phyloP scores from a whole-genome alignment of 768 basidiomycete genomes.

The Leucogyrophana mollusca region DNA sequence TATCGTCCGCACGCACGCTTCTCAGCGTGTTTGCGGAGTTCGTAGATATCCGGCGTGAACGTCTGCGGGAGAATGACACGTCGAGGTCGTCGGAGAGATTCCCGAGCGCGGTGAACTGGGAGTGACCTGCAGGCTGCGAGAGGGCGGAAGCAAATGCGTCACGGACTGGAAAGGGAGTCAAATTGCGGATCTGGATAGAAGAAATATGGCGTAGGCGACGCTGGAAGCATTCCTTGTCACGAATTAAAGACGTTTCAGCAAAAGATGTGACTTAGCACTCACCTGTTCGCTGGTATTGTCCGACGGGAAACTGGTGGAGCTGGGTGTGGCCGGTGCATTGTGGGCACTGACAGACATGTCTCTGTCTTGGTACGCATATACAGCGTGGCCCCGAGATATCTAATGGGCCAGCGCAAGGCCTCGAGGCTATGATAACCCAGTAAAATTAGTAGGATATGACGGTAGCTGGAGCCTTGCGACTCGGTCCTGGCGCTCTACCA shows the following conservation, averaged over 20 bases:
- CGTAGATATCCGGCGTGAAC: slow-evolving; percentile 59
- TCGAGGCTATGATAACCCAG: too few species aligned
- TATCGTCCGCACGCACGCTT: slow-evolving; percentile 47
- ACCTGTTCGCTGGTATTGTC: slow-evolving; percentile 12
- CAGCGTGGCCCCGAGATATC: too few species aligned
- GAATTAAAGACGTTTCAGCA: neutral
- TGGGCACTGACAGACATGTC: slow-evolving; percentile 21
- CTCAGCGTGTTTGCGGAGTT: slow-evolving; percentile 52
- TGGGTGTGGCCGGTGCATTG: slow-evolving; percentile 13
- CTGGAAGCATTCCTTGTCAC: slow-evolving; percentile 35
- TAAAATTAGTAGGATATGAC: too few species aligned
- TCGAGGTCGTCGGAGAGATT: slow-evolving; percentile 72
- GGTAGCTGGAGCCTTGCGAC: too few species aligned
- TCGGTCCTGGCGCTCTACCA: too few species aligned
- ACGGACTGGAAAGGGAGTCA: slow-evolving; percentile 82
- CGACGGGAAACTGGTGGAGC: slow-evolving; percentile 15
- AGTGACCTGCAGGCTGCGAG: slow-evolving; percentile 59
- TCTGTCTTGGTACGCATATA: neutral
- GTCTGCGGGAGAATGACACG: slow-evolving; percentile 54
- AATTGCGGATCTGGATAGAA: slow-evolving; percentile 72
- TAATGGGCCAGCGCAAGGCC: too few species aligned
- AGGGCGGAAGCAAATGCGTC: slow-evolving; percentile 74
- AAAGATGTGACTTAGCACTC: slow-evolving; percentile 1
- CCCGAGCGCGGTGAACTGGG: slow-evolving; percentile 57
- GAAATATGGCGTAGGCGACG: slow-evolving; percentile 74